Base-by-base conservation (phyloP, 257 asterid genomes). In the Vinca minor region DNA sequence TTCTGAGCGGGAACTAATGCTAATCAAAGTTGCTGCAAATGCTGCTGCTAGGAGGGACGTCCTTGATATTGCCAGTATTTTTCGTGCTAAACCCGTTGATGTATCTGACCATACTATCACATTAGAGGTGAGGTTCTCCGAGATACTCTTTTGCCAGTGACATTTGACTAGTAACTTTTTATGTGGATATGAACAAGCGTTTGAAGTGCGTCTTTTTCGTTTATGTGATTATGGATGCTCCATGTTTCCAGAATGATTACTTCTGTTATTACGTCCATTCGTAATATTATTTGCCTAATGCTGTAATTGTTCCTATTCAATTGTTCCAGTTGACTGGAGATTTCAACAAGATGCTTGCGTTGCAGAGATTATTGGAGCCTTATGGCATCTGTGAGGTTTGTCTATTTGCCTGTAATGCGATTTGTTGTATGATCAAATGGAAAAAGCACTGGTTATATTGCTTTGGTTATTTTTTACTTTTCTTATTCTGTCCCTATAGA, bases 381-480 rank as follows among this genome's bases (percentile, higher is more conserved):
- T 90, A 74, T 55, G 97, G 97, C 54, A 81, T 90, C 73, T 87
- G 97, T 74, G 97, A 90, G 97, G 97, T 90, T 44, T 52, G 90
- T 77, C 64, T 9, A 3, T 48, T 41, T 21, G 18, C 36, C 21
- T 26, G 0, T 4, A 20, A 56, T 61, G 50, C 31, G 46, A 64
- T 53, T 45, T 14, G 20, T 17, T 17, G 53, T 18, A 28, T 6
- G 55, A 25, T 49, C 69, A 31, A 63, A 28, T 61, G 54, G 20
- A 28, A 56, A 17, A 46, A 59, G 32, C 31, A 44, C 42, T 8
- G 29, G 18, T 25, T n/a, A n/a, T n/a, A 68, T 39, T 42, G 21
- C 11, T 13, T 58, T 23, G 32, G 31, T 46, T 59, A 25, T 38
- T 45, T 42, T 47, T 41, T 15, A 20, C 14, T 66, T 66, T 14